Percentiles rank a stretch among this genome's conserved stretches.
Evolutionary conservation across 305 asterid genomes (phyloP).

Genomic region (Caryopteris hybrid): DNA sequence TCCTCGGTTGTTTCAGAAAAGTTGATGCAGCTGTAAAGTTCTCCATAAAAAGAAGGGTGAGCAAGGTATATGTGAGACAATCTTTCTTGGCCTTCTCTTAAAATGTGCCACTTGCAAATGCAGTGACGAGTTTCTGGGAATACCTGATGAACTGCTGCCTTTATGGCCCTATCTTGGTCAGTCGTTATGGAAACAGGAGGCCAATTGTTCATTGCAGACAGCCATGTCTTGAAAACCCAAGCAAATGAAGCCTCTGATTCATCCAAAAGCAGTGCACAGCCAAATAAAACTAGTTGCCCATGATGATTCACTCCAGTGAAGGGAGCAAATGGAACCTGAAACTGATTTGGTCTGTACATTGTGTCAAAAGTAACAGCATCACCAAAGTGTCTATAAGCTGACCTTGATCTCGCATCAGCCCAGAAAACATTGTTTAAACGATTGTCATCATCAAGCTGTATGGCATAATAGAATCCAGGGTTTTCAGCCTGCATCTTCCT

Average conservation of each 20-base stretch:
- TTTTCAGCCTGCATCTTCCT: conserved; percentile 77
- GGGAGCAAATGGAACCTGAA: conserved; percentile 79
- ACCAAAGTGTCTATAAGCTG: conserved; percentile 68
- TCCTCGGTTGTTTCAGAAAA: conserved; percentile 72
- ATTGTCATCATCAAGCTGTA: conserved; percentile 74
- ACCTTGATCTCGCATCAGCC: conserved; percentile 86
- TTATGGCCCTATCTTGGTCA: conserved; percentile 82
- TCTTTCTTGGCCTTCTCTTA: conserved; percentile 92
- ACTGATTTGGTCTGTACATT: conserved; percentile 79
- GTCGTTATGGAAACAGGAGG: conserved; percentile 76
- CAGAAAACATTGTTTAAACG: conserved; percentile 71
- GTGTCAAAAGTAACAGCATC: conserved; percentile 79
- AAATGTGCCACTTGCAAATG: conserved; percentile 80
- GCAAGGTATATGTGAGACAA: conserved; percentile 60
- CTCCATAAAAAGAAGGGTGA: conserved; percentile 66
- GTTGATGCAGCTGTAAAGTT: conserved; percentile 72
- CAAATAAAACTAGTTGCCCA: conserved; percentile 71
- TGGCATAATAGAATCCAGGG: conserved; percentile 79
- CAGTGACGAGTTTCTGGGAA: conserved; percentile 79
- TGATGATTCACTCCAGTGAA: conserved; percentile 85
- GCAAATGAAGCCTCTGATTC: conserved; percentile 77
- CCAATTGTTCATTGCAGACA: conserved; percentile 64
- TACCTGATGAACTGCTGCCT: conserved; percentile 64
- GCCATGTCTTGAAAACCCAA: conserved; percentile 76
- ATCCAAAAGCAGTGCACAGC: conserved; percentile 76